These are phyloP conservation scores for Zygoascus ofunaensis DNA, from an alignment of 805 yeast species.

Conservation along the genomic window DNA sequence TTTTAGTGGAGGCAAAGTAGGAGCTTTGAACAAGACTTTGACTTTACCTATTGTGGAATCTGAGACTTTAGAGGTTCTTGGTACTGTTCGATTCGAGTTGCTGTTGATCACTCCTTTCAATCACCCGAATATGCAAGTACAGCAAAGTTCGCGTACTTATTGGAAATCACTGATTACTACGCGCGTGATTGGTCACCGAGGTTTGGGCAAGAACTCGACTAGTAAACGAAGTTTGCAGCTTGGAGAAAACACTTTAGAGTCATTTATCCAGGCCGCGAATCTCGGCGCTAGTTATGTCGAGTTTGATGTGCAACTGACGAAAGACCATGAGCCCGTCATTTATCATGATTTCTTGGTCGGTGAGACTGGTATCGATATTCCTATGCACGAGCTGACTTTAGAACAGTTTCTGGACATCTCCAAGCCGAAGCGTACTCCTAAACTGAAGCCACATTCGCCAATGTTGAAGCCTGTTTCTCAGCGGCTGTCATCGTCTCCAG, in stretches of 20 bases:
- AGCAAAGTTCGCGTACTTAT: constrained; percentile 57
- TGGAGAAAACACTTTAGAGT: constrained; percentile 92
- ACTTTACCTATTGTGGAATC: constrained; percentile 72
- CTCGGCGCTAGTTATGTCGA: constrained; percentile 95
- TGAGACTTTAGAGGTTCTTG: constrained; percentile 63
- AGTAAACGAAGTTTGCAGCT: constrained; percentile 71
- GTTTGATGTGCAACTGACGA: constrained; percentile 91
- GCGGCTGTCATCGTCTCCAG: constrained; percentile 10
- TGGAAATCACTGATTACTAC: constrained; percentile 88
- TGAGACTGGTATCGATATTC: constrained; percentile 91
- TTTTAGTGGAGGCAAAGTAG: constrained; percentile 52
- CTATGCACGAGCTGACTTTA: constrained; percentile 84
- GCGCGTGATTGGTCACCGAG: constrained; percentile 92
- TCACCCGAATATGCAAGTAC: constrained; percentile 58
- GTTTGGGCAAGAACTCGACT: constrained; percentile 78
- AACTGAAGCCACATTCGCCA: constrained; percentile 6
- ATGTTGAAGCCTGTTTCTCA: not conserved
- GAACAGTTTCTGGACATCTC: constrained; percentile 55
- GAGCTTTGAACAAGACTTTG: constrained; percentile 55
- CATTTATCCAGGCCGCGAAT: constrained; percentile 92
- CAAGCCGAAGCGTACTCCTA: constrained; percentile 2
- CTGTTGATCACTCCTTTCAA: constrained; percentile 61
- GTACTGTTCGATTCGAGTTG: constrained; percentile 67
- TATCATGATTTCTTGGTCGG: constrained; percentile 93
- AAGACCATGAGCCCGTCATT: constrained; percentile 83